A percentile compares a stretch with the other conserved stretches of the same genome.
These are phyloP conservation scores for Hirsutella minnesotensis DNA, from an alignment of 2,329 filamentous ascomycete species.

Conservation along the genomic window DNA sequence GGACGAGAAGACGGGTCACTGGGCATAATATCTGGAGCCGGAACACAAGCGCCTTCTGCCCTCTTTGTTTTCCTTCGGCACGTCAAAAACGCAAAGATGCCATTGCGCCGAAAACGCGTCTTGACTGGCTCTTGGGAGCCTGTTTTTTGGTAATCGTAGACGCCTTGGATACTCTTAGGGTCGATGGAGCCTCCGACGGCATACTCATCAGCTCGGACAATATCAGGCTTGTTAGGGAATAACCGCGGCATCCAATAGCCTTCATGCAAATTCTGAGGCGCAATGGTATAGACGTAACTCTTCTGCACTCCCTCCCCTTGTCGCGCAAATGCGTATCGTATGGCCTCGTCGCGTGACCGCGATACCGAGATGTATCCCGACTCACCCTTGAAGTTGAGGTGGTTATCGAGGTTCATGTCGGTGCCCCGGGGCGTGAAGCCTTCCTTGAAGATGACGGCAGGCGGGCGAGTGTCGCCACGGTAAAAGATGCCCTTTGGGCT, in stretches of 20 bases:
- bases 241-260: not conserved
- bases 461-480: not conserved
- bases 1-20: too few relatives aligned
- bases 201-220: not conserved
- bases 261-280: not conserved
- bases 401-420: not conserved
- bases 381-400: not conserved
- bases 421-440: not conserved
- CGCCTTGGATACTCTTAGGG: not conserved
- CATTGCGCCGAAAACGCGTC: too few relatives aligned
- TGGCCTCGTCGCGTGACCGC: not conserved
- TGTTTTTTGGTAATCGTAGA: not conserved
- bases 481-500: not conserved
- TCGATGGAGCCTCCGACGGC: not conserved
- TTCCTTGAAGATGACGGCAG: not conserved
- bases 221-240: too few relatives aligned
- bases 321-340: not conserved
- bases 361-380: not conserved
- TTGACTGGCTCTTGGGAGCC: too few relatives aligned
- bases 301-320: not conserved
- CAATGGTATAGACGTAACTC: not conserved
- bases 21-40: too few relatives aligned
- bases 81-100: too few relatives aligned
- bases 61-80: too few relatives aligned
- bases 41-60: too few relatives aligned